Conservation (phyloP, 371 early-diverging fungal genomes). For the Rhizopus stolonifer region DNA sequence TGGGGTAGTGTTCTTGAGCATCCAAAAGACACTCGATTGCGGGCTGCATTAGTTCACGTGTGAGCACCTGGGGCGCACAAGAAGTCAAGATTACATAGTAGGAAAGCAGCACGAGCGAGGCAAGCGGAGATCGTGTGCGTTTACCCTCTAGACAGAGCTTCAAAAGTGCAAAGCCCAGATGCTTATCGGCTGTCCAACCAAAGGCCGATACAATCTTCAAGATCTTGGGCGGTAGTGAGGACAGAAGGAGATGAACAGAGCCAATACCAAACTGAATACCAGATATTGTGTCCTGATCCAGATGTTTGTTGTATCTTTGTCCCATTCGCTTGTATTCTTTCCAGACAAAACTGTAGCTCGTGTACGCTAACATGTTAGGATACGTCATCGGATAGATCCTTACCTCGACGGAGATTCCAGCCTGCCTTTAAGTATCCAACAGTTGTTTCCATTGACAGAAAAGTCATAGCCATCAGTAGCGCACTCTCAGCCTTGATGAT, state of each 20-base stretch:
- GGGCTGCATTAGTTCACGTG: constrained; percentile 43
- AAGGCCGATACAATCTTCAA: constrained; percentile 57
- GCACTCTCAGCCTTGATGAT: constrained; percentile 62
- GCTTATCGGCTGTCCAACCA: constrained; percentile 59
- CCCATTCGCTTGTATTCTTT: constrained; percentile 53
- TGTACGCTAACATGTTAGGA: constrained; percentile 38
- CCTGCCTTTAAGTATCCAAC: constrained; percentile 64
- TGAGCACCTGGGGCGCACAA: constrained; percentile 47
- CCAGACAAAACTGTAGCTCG: constrained; percentile 50
- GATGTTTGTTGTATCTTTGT: constrained; percentile 35
- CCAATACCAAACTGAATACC: constrained; percentile 57
- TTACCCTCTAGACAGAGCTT: constrained; percentile 55
- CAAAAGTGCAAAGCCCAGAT: constrained; percentile 58
- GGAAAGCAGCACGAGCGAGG: constrained; percentile 52
- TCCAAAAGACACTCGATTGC: constrained; percentile 61
- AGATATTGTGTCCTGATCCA: constrained; percentile 46
- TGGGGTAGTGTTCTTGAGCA: constrained; percentile 57
- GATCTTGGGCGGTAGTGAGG: constrained; percentile 58
- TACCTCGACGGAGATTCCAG: constrained; percentile 62
- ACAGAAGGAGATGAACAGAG: constrained; percentile 58
- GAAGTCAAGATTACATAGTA: constrained; percentile 38
- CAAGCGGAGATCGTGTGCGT: constrained; percentile 57
- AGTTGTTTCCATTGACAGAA: constrained; percentile 55
- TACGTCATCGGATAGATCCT: background rate
- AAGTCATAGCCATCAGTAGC: constrained; percentile 54